Evolutionary conservation across 2,329 filamentous ascomycete genomes (phyloP).

Genomic region (Penicillium psychrosexuale): DNA sequence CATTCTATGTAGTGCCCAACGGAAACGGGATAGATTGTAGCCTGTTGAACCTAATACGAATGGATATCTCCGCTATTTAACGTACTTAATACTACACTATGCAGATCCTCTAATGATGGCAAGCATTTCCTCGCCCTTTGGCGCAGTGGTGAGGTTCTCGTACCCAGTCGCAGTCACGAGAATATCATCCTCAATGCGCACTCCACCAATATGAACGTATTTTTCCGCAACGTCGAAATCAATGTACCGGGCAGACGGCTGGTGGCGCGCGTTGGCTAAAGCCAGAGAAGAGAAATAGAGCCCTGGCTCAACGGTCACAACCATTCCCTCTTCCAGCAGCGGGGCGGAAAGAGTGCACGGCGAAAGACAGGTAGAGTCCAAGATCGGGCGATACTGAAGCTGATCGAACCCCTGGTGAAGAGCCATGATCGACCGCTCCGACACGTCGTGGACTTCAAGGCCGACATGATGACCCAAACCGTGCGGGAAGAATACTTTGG

Average conservation of each 20-base stretch:
- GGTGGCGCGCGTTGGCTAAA: constrained; percentile 33
- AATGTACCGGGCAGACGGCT: constrained; percentile 36
- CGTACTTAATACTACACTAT: neutral
- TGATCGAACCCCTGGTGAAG: neutral
- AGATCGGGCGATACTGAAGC: neutral
- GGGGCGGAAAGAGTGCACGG: constrained; percentile 36
- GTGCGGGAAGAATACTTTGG: constrained; percentile 43
- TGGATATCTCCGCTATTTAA: neutral
- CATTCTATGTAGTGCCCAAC: neutral
- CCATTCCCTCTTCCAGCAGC: constrained; percentile 51
- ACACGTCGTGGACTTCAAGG: constrained; percentile 46
- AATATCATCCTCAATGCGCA: constrained; percentile 57
- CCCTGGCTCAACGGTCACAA: constrained; percentile 56
- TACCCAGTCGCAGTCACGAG: constrained; percentile 66
- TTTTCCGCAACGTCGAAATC: constrained; percentile 39
- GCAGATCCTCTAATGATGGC: constrained; percentile 35
- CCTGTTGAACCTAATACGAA: neutral
- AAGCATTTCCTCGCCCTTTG: constrained; percentile 60
- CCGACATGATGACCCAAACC: constrained; percentile 59
- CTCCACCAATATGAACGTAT: constrained; percentile 45
- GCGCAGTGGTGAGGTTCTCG: constrained; percentile 69
- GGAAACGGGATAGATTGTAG: neutral
- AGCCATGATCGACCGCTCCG: constrained; percentile 36
- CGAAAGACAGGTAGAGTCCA: constrained; percentile 17
- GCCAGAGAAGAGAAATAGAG: constrained; percentile 45